Evolutionary conservation across 495 filamentous ascomycete species (phyloP).

Genomic region (Aspergillus hancockii): DNA sequence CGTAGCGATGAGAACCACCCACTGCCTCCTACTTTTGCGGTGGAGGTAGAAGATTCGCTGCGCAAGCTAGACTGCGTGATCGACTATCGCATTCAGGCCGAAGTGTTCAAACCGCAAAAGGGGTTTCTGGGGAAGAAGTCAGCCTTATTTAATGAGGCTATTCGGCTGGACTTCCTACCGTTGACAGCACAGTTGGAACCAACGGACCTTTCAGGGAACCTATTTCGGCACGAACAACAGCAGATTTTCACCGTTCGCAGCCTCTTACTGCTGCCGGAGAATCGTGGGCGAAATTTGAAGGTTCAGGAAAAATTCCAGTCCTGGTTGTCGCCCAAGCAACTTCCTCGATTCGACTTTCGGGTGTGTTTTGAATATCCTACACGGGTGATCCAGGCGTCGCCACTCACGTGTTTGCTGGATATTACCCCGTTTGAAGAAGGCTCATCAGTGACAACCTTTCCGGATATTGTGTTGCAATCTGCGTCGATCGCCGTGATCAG

Average conservation of each 20-base stretch:
- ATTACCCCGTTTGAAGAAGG: constrained; percentile 8
- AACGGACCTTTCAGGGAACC: not conserved
- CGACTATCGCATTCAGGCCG: constrained; percentile 15
- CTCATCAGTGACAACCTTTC: constrained; percentile 6
- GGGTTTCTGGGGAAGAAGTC: constrained; percentile 7
- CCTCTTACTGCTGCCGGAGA: constrained; percentile 14
- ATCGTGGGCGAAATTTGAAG: constrained; percentile 8
- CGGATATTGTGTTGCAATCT: constrained; percentile 14
- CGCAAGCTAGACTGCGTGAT: constrained; percentile 14
- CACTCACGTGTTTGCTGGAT: constrained; percentile 10
- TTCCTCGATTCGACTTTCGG: constrained; percentile 17
- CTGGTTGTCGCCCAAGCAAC: constrained; percentile 11
- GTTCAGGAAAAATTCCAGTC: constrained; percentile 13
- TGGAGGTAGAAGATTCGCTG: not conserved
- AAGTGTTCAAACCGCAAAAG: constrained; percentile 10
- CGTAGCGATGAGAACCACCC: constrained; percentile 16
- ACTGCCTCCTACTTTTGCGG: constrained; percentile 14
- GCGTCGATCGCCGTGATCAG: constrained; percentile 12
- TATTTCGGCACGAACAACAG: constrained; percentile 7
- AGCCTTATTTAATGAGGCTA: constrained; percentile 4
- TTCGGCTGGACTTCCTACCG: constrained; percentile 12
- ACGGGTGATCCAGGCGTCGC: constrained; percentile 5
- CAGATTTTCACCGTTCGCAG: constrained; percentile 16
- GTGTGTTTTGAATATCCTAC: constrained; percentile 13
- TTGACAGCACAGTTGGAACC: constrained; percentile 1